phyloP scores from a whole-genome alignment of 148 eudicot genomes.

The Vaccinium corymbosum region DNA sequence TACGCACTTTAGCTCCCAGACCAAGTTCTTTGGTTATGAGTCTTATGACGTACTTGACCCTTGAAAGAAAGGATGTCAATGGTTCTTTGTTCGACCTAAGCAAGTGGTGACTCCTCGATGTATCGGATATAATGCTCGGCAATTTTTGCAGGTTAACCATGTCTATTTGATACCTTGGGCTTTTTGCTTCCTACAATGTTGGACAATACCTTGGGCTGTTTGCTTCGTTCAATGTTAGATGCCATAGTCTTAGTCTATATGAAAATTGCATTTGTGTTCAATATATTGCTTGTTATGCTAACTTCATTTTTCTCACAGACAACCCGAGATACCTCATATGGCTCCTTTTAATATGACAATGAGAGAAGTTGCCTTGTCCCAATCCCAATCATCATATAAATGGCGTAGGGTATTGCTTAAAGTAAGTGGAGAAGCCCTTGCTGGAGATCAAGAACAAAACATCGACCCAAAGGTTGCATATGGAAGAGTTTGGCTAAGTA shows the following conservation, averaged over 20 bases:
- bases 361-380: conserved; percentile 43
- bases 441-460: conserved; percentile 84
- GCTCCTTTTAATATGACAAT: conserved; percentile 44
- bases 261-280: not conserved
- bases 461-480: conserved; percentile 82
- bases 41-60: no score
- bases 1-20: not conserved
- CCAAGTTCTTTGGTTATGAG: not conserved
- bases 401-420: conserved; percentile 94
- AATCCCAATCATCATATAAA: conserved; percentile 45
- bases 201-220: not conserved
- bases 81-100: no score
- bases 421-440: conserved; percentile 98
- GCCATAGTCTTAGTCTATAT: not conserved
- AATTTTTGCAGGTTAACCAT: no score
- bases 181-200: no score
- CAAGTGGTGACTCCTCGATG: no score
- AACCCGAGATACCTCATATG: conserved; percentile 37
- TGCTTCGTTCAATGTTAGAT: not conserved
- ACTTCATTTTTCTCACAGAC: conserved; percentile 27
- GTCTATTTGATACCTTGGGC: no score
- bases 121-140: no score
- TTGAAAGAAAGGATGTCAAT: no score
- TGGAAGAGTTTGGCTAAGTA: not conserved
- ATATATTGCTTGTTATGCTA: not conserved